phyloP scores from a whole-genome alignment of 2,329 filamentous ascomycete genomes.

The Aspergillus ochraceoroseus region DNA sequence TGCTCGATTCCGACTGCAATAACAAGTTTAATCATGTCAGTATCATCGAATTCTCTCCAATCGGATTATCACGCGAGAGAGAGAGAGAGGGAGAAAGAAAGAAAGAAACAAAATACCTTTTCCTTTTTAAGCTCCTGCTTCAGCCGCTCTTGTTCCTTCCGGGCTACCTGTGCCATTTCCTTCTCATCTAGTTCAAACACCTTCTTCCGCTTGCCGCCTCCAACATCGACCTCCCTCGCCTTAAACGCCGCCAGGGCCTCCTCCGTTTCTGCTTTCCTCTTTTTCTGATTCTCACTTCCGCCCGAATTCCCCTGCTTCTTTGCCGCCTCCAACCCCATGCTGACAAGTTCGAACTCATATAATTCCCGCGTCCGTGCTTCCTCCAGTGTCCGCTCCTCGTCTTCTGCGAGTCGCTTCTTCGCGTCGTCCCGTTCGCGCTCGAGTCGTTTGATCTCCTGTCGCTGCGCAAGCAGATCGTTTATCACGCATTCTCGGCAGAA shows the following conservation, averaged over 20 bases:
- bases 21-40: constrained; percentile 2
- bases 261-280: constrained; percentile 29
- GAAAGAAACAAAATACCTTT: constrained; percentile 48
- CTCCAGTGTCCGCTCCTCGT: constrained; percentile 57
- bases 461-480: constrained; percentile 82
- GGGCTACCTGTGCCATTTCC: constrained; percentile 65
- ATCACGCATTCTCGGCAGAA: constrained; percentile 96
- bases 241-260: constrained; percentile 27
- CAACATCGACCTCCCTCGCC: constrained; percentile 39
- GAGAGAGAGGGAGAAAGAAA: background rate
- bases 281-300: constrained; percentile 17
- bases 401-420: constrained; percentile 58
- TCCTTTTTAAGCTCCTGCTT: constrained; percentile 68
- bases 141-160: constrained; percentile 64
- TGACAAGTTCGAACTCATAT: constrained; percentile 76
- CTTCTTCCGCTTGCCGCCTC: constrained; percentile 56
- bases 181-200: constrained; percentile 77
- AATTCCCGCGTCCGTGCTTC: constrained; percentile 68
- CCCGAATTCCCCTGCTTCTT: constrained; percentile 10
- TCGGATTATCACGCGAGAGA: too few relatives aligned
- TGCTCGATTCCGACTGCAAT: constrained; percentile 51
- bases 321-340: constrained; percentile 57
- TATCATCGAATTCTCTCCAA: too few relatives aligned
- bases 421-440: constrained; percentile 62
- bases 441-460: constrained; percentile 80